These are phyloP conservation scores for Solanum habrochaites DNA, from an alignment of 257 asterid genomes.

Conservation along the genomic window DNA sequence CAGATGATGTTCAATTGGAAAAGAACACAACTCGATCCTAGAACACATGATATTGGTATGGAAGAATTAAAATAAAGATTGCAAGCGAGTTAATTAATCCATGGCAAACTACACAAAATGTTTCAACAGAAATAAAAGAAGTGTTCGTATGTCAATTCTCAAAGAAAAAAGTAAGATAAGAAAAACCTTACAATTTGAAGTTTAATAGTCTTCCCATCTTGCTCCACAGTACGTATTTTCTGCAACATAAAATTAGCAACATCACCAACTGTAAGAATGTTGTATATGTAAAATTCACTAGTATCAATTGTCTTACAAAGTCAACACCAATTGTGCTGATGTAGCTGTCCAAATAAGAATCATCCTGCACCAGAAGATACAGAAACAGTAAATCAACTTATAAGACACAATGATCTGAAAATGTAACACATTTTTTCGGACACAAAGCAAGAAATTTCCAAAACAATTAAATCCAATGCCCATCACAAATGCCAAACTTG, in stretches of 20 bases:
- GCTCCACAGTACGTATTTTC: slow-evolving; percentile 94
- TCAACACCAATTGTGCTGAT: slow-evolving; percentile 94
- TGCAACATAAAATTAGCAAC: slow-evolving; percentile 13
- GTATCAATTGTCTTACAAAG: slow-evolving; percentile 45
- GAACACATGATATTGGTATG: too few species aligned
- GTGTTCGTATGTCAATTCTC: not conserved
- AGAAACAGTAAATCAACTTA: not conserved
- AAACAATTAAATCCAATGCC: not conserved
- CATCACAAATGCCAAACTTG: not conserved
- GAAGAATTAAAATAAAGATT: too few species aligned
- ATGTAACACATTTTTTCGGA: not conserved
- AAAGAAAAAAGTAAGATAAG: not conserved
- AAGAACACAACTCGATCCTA: too few species aligned
- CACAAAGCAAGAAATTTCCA: not conserved
- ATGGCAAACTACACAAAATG: too few species aligned
- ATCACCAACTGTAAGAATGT: not conserved
- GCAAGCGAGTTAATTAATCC: too few species aligned
- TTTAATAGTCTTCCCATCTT: slow-evolving; percentile 70
- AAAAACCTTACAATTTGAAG: slow-evolving; percentile 60
- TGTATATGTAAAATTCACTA: not conserved
- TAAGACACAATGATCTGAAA: not conserved
- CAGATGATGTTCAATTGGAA: not conserved
- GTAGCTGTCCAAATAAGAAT: slow-evolving; percentile 82
- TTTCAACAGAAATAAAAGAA: too few species aligned
- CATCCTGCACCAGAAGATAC: slow-evolving; percentile 40